Evolutionary conservation across 352 stramenopile genomes (phyloP).

Genomic region (Blastocystis sp.): DNA sequence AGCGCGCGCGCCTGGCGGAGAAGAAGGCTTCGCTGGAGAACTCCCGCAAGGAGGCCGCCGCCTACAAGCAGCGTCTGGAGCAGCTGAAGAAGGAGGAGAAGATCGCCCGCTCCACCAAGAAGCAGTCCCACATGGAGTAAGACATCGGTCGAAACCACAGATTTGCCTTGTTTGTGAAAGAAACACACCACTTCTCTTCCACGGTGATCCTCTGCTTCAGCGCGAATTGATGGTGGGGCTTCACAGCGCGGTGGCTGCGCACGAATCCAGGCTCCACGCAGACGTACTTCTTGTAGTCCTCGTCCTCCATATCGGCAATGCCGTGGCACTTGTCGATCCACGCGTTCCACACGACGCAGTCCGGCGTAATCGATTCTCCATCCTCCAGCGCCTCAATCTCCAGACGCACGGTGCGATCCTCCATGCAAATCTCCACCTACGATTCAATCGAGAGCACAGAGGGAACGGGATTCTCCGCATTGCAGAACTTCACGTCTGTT

Average conservation of each 20-base stretch:
- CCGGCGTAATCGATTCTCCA: not conserved
- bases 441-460: not conserved
- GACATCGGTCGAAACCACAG: too few relatives aligned
- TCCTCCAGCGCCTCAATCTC: not conserved
- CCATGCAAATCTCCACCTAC: conserved; percentile 32
- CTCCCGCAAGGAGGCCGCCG: too few relatives aligned
- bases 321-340: conserved; percentile 30
- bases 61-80: too few relatives aligned
- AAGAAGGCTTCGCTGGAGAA: too few relatives aligned
- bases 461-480: conserved; percentile 3
- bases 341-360: conserved; percentile 66
- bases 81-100: too few relatives aligned
- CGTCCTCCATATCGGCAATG: conserved; percentile 61
- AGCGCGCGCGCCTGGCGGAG: too few relatives aligned
- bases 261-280: conserved; percentile 65
- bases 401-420: conserved; percentile 20
- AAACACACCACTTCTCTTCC: conserved; percentile 40
- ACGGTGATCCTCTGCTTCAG: conserved; percentile 39
- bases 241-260: not conserved
- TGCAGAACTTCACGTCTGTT: conserved; percentile 17
- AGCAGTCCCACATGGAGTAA: too few relatives aligned
- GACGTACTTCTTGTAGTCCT: conserved; percentile 66
- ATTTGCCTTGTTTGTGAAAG: not conserved
- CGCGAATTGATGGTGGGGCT: not conserved
- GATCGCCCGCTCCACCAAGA: too few relatives aligned